These are phyloP conservation scores for Nicotiana benthamiana DNA, from an alignment of 257 asterid species.

Conservation along the genomic window DNA sequence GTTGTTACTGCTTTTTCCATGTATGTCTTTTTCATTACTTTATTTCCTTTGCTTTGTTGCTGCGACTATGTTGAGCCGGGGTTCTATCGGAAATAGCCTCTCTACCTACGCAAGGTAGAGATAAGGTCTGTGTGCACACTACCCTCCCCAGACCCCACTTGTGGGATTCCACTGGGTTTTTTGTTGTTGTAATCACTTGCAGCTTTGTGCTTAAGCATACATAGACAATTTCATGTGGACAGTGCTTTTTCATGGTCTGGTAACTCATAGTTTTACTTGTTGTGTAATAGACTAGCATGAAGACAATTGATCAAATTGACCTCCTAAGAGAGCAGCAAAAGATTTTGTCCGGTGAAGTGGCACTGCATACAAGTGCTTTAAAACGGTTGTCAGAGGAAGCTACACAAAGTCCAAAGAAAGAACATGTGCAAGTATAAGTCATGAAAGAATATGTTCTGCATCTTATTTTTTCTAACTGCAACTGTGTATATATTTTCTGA, in stretches of 20 bases:
- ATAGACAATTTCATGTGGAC: background rate
- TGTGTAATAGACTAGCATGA: constrained; percentile 49
- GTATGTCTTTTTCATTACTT: no score
- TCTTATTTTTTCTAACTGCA: background rate
- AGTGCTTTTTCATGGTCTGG: background rate
- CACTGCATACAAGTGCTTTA: constrained; percentile 71
- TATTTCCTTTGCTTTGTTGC: no score
- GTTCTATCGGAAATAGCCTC: no score
- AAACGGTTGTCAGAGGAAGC: constrained; percentile 80
- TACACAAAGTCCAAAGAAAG: constrained; percentile 50
- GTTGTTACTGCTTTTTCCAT: no score
- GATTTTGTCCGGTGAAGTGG: constrained; percentile 86
- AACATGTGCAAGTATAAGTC: constrained; percentile 49
- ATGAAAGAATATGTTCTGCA: constrained; percentile 6
- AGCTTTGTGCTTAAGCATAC: background rate
- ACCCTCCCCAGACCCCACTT: no score
- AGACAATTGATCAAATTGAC: constrained; percentile 78
- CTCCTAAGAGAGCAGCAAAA: constrained; percentile 88
- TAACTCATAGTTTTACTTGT: constrained; percentile 11
- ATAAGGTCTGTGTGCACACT: no score
- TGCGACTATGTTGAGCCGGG: no score
- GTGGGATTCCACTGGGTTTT: no score
- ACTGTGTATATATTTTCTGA: constrained; percentile 10
- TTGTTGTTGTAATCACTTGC: background rate
- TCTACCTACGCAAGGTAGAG: no score